Evolutionary conservation across 305 asterid genomes (phyloP).

Genomic region (Rubia peregrina): DNA sequence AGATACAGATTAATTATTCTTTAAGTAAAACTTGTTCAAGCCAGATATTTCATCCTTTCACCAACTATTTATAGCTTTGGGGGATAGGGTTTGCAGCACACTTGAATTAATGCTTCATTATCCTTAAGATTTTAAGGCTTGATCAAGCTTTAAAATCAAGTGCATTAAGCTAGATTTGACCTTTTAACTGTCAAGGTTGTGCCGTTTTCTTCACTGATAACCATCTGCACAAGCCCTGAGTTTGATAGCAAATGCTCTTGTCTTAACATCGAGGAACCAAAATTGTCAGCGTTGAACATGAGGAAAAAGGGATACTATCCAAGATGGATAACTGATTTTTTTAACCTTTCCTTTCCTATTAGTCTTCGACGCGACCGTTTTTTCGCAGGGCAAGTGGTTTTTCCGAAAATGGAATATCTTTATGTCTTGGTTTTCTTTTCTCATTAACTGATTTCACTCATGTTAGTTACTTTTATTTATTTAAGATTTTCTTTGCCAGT

Average conservation of each 20-base stretch:
- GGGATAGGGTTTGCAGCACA: background rate
- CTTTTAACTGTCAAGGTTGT: background rate
- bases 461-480: background rate
- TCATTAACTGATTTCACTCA: background rate
- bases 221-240: background rate
- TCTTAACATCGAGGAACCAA: background rate
- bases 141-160: background rate
- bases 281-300: background rate
- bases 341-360: background rate
- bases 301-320: background rate
- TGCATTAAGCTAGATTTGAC: constrained; percentile 1
- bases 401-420: background rate
- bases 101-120: background rate
- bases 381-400: background rate
- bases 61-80: background rate
- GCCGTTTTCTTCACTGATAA: background rate
- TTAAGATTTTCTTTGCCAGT: background rate
- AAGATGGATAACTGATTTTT: background rate
- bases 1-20: background rate
- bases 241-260: background rate
- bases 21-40: background rate
- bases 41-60: background rate
- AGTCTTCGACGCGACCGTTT: background rate
- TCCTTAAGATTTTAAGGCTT: background rate
- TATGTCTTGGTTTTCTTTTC: background rate